These are phyloP conservation scores for Tubosaeta sp. DNA, from an alignment of 768 basidiomycete genomes.

Conservation along the genomic window DNA sequence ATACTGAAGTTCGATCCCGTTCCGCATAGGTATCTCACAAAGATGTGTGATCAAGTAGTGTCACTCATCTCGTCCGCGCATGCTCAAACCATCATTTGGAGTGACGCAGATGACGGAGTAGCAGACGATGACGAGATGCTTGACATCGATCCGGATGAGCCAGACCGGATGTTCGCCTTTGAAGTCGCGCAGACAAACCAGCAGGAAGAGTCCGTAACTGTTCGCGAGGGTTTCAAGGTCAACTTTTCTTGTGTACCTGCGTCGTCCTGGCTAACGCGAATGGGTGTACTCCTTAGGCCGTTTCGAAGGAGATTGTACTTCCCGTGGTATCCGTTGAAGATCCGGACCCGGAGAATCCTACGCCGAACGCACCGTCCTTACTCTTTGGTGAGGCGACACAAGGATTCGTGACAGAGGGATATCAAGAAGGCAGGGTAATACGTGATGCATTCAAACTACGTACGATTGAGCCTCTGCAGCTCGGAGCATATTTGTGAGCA, in stretches of 20 bases:
- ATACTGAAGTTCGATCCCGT: neutral
- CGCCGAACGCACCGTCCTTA: constrained; percentile 27
- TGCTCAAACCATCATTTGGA: constrained; percentile 42
- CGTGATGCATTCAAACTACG: neutral
- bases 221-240: no score
- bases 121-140: constrained; percentile 22
- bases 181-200: no score
- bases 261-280: neutral
- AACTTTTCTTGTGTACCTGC: neutral
- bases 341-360: no score
- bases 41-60: constrained; percentile 54
- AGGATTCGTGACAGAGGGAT: constrained; percentile 34
- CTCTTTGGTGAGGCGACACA: no score
- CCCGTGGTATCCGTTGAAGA: constrained; percentile 7
- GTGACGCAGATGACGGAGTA: constrained; percentile 27
- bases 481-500: constrained; percentile 20
- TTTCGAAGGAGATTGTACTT: constrained; percentile 10
- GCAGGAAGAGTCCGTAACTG: no score
- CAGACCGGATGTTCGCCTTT: no score
- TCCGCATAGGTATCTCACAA: constrained; percentile 35
- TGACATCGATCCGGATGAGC: constrained; percentile 37
- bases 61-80: no score
- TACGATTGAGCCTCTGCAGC: constrained; percentile 2
- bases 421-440: no score
- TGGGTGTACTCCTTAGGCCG: constrained; percentile 1